These are phyloP conservation scores for Aspergillus fumigatus DNA, from an alignment of 2,329 filamentous ascomycete species.

Conservation along the genomic window DNA sequence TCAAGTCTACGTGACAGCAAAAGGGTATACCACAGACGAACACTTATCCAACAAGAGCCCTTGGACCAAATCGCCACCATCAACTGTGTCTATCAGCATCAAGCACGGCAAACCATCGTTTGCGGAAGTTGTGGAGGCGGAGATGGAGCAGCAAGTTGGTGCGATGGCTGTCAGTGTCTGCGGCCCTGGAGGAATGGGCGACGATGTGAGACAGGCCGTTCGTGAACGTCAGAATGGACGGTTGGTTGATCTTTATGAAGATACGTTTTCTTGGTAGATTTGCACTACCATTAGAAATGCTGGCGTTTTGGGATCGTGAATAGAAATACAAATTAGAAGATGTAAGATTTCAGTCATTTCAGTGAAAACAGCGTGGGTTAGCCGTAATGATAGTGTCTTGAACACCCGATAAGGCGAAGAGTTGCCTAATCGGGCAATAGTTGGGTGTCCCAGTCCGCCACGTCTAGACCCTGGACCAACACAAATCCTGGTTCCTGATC, in stretches of 20 bases:
- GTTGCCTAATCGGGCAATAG: neutral
- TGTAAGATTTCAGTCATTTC: too few species aligned
- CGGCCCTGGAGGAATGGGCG: conserved; percentile 33
- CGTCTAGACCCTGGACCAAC: neutral
- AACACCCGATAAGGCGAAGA: neutral
- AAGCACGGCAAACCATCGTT: conserved; percentile 26
- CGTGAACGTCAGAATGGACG: conserved; percentile 24
- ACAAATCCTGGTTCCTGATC: neutral
- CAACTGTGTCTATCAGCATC: conserved; percentile 22
- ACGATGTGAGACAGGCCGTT: conserved; percentile 33
- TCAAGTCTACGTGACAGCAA: conserved; percentile 24
- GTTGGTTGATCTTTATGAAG: conserved; percentile 33
- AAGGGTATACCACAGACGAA: conserved; percentile 21
- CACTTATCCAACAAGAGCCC: conserved; percentile 20
- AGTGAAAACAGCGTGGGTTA: too few species aligned
- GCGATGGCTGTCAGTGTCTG: conserved; percentile 37
- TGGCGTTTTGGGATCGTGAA: neutral
- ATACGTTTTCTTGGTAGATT: conserved; percentile 34
- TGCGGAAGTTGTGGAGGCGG: conserved; percentile 17
- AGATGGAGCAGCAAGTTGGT: conserved; percentile 27
- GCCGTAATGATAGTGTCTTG: too few species aligned
- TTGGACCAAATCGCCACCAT: conserved; percentile 23
- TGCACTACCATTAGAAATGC: neutral
- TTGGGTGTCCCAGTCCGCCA: neutral
- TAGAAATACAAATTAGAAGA: too few species aligned